A percentile compares a stretch with the other conserved stretches of the same genome.
phyloP scores from a whole-genome alignment of 441 rosid species.

The Croton setiger region DNA sequence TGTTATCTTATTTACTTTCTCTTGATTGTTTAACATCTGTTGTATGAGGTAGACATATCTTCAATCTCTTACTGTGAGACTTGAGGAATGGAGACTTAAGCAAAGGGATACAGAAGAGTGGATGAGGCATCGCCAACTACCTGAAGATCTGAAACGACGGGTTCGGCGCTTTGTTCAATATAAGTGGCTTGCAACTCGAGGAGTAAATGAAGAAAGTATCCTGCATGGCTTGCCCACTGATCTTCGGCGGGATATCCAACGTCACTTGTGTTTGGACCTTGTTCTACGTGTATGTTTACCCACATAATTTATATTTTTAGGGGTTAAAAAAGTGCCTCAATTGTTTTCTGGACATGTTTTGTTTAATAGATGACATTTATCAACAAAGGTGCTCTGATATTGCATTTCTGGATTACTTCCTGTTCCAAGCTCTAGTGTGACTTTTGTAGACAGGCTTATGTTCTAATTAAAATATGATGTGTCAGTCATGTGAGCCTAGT shows the following conservation, averaged over 20 bases:
- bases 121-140: constrained; percentile 97
- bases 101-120: constrained; percentile 95
- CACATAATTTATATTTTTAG: constrained; percentile 1
- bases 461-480: background rate
- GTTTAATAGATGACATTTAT: background rate
- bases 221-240: constrained; percentile 77
- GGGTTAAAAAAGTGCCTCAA: background rate
- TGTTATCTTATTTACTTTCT: background rate
- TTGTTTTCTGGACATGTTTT: background rate
- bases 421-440: background rate
- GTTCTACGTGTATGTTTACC: constrained; percentile 69
- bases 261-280: constrained; percentile 89
- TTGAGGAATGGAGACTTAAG: constrained; percentile 93
- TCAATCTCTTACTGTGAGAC: constrained; percentile 86
- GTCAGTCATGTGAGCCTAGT: background rate
- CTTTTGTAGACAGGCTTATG: background rate
- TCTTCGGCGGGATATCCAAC: constrained; percentile 84
- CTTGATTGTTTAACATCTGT: constrained; percentile 22
- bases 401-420: background rate
- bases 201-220: constrained; percentile 83
- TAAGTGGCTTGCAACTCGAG: constrained; percentile 90
- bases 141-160: constrained; percentile 64
- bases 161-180: constrained; percentile 79
- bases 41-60: constrained; percentile 62
- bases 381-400: background rate